These are phyloP conservation scores for Phalaenopsis aphrodite DNA, from an alignment of 106 monocot genomes.

Conservation along the genomic window DNA sequence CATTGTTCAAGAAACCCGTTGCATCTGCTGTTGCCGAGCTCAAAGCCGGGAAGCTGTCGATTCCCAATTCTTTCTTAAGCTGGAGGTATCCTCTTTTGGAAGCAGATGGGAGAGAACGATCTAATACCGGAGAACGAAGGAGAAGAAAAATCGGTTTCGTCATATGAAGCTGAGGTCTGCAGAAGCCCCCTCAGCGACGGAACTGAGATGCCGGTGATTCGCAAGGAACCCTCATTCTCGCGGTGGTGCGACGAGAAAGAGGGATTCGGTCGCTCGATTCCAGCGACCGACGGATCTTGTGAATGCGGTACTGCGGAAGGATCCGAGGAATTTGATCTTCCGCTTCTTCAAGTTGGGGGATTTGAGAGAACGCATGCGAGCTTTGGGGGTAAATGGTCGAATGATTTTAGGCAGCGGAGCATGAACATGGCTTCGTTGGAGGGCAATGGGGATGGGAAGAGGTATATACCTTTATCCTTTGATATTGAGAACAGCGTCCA, in stretches of 20 bases:
- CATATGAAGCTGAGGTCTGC: neutral
- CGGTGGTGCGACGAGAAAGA: constrained; percentile 48
- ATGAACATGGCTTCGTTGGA: constrained; percentile 2
- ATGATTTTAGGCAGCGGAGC: constrained; percentile 28
- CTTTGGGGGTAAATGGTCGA: constrained; percentile 11
- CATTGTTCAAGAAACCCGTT: neutral
- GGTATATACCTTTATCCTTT: constrained; percentile 26
- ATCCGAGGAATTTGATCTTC: constrained; percentile 46
- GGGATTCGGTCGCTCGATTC: constrained; percentile 3
- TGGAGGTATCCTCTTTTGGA: neutral
- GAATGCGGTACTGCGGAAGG: constrained; percentile 8
- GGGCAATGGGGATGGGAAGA: constrained; percentile 11
- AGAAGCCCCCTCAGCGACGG: neutral
- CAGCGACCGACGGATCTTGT: constrained; percentile 12
- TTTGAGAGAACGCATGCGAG: neutral
- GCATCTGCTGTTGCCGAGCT: neutral
- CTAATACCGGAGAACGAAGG: neutral
- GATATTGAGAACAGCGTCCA: constrained; percentile 53
- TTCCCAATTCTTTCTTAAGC: neutral
- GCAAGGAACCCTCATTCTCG: constrained; percentile 67
- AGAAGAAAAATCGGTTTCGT: constrained; percentile 1
- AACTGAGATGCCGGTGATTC: constrained; percentile 7
- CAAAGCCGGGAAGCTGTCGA: neutral
- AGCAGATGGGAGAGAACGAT: constrained; percentile 8
- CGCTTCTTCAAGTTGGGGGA: constrained; percentile 22